phyloP scores from a whole-genome alignment of 1,139 yeast genomes.

The Lodderomyces metapsilosis region DNA sequence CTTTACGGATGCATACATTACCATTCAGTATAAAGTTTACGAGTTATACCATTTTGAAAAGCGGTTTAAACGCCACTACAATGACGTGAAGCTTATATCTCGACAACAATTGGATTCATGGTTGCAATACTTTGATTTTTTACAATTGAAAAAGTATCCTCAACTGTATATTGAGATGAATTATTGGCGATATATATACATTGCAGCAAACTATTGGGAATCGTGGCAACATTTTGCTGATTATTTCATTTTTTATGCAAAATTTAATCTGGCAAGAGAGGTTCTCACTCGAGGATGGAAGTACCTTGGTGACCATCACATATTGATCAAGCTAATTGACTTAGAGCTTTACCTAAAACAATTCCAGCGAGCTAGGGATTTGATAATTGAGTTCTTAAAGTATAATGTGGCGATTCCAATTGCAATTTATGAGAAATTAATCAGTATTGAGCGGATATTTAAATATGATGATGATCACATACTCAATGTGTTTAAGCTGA shows the following conservation, averaged over 20 bases:
- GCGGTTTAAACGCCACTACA: slow-evolving; percentile 51
- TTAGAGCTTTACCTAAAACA: slow-evolving; percentile 33
- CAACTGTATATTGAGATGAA: slow-evolving; percentile 32
- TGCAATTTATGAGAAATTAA: slow-evolving; percentile 36
- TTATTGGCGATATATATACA: slow-evolving; percentile 58
- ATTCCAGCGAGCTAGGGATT: slow-evolving; percentile 35
- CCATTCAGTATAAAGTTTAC: slow-evolving; percentile 60
- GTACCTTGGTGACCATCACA: slow-evolving; percentile 19
- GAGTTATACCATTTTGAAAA: slow-evolving; percentile 67
- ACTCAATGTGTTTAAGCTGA: slow-evolving; percentile 22
- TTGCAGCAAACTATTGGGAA: slow-evolving; percentile 50
- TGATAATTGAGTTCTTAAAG: slow-evolving; percentile 27
- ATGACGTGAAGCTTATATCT: slow-evolving; percentile 40
- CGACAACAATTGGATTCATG: slow-evolving; percentile 54
- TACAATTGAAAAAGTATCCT: slow-evolving; percentile 39
- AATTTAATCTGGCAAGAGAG: slow-evolving; percentile 34
- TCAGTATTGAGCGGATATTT: slow-evolving; percentile 35
- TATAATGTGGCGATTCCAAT: slow-evolving; percentile 30
- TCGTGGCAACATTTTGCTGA: slow-evolving; percentile 67
- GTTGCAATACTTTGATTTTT: slow-evolving; percentile 58
- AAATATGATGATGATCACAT: slow-evolving; percentile 24
- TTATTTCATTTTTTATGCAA: slow-evolving; percentile 31
- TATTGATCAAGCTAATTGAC: slow-evolving; percentile 41
- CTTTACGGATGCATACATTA: slow-evolving; percentile 52
- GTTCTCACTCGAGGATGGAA: slow-evolving; percentile 34